Evolutionary conservation across 192 early-diverging fungal genomes (phyloP).

Genomic region (Chytriomyces confervae): DNA sequence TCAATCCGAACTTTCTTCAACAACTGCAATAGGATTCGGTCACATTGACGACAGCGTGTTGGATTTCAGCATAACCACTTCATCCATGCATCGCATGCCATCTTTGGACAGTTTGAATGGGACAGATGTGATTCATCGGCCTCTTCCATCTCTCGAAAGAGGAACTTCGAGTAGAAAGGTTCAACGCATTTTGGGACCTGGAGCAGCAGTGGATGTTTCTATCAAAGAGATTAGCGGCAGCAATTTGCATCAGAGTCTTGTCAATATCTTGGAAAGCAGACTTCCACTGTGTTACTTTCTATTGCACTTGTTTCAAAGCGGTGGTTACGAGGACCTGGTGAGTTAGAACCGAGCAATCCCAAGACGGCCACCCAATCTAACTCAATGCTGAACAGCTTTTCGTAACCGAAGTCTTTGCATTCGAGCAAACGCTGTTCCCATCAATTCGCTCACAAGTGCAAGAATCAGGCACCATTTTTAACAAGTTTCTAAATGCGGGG

Average conservation of each 20-base stretch:
- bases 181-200: conserved; percentile 15
- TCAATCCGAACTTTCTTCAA: too few relatives aligned
- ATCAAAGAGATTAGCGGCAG: conserved; percentile 29
- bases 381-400: conserved; percentile 27
- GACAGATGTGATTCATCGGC: background rate
- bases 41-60: background rate
- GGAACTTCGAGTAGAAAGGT: conserved; percentile 24
- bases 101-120: background rate
- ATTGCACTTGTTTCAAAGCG: conserved; percentile 20
- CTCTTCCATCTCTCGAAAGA: conserved; percentile 10
- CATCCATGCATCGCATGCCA: background rate
- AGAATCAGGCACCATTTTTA: conserved; percentile 12
- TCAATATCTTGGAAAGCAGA: conserved; percentile 20
- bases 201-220: conserved; percentile 13
- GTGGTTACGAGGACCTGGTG: conserved; percentile 32
- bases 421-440: conserved; percentile 36
- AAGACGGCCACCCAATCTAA: background rate
- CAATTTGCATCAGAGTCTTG: conserved; percentile 14
- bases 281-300: conserved; percentile 40
- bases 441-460: conserved; percentile 3
- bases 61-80: background rate
- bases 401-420: conserved; percentile 31
- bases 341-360: background rate
- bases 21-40: too few relatives aligned
- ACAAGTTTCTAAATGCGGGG: conserved; percentile 13